Percentiles rank a stretch among this genome's conserved stretches.
Evolutionary conservation across 164 flowering plant genomes (phyloP).

Genomic region (Tinospora cordifolia): DNA sequence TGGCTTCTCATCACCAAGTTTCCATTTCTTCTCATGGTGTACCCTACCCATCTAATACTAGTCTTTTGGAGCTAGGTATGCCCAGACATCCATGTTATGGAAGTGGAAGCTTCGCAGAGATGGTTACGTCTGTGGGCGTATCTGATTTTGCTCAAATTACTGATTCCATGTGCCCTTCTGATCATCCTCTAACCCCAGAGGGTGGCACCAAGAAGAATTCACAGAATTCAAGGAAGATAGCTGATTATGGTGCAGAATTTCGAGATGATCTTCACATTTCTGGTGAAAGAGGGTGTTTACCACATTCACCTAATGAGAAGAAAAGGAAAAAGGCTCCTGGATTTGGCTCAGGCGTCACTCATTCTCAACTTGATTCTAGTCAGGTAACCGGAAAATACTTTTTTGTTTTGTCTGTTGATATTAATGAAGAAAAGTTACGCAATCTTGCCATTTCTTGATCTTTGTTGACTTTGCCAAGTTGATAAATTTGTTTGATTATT

Average conservation of each 20-base stretch:
- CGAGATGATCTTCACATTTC: constrained; percentile 29
- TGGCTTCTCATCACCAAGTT: constrained; percentile 38
- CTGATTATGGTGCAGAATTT: constrained; percentile 21
- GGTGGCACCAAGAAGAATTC: constrained; percentile 22
- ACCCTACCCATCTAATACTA: constrained; percentile 42
- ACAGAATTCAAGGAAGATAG: constrained; percentile 13
- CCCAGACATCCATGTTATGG: constrained; percentile 49
- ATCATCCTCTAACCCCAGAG: constrained; percentile 29
- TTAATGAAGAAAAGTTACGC: background rate
- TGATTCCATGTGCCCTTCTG: constrained; percentile 21
- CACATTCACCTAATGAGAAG: constrained; percentile 42
- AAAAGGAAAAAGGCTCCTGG: constrained; percentile 55
- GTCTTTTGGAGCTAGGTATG: constrained; percentile 29
- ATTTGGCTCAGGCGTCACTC: constrained; percentile 9
- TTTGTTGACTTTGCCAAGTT: background rate
- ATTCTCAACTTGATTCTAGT: constrained; percentile 26
- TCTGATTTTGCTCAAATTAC: constrained; percentile 30
- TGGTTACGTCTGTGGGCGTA: constrained; percentile 46
- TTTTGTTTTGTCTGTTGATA: background rate
- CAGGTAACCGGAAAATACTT: constrained; percentile 33
- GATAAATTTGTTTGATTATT: constrained; percentile 5
- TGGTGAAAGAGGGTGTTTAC: constrained; percentile 26
- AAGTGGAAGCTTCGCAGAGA: constrained; percentile 52
- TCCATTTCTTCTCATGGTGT: constrained; percentile 29
- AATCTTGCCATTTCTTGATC: constrained; percentile 1